Conservation (phyloP, 139 green algal species). For the Tetradesmus lagerheimii region DNA sequence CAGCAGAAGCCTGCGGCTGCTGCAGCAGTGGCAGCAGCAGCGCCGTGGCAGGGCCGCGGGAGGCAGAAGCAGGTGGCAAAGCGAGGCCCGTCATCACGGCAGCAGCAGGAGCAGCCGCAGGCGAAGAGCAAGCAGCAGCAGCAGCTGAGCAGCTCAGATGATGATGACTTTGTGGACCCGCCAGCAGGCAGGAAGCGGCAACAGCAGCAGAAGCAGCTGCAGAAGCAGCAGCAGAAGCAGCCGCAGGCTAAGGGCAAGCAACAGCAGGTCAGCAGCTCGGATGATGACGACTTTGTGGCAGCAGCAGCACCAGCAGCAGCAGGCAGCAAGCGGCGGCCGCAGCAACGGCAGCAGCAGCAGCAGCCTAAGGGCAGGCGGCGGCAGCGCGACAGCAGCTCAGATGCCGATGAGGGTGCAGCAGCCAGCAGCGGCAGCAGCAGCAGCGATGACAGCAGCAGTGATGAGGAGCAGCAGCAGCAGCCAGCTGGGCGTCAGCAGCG, state of each 20-base stretch:
- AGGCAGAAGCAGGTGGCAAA: neutral
- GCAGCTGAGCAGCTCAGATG: neutral
- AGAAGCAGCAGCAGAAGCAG: neutral
- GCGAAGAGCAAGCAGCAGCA: neutral
- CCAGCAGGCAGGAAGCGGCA: conserved; percentile 1
- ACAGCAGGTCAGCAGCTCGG: neutral
- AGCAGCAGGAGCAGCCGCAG: neutral
- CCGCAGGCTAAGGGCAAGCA: neutral
- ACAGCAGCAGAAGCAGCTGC: neutral
- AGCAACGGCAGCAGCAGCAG: conserved; percentile 4
- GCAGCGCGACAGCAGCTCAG: neutral
- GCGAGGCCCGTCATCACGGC: neutral
- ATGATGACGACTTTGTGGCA: neutral
- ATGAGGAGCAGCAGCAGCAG: neutral
- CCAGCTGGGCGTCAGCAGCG: neutral
- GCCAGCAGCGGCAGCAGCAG: neutral
- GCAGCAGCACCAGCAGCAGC: conserved; percentile 8
- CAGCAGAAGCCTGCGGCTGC: neutral
- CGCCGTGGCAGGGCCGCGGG: neutral
- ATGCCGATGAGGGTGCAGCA: neutral
- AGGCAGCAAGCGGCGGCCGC: neutral
- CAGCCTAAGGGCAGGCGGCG: too few species aligned
- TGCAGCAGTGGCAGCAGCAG: neutral
- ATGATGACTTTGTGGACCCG: neutral
- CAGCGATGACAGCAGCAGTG: neutral